phyloP scores from a whole-genome alignment of 2,329 filamentous ascomycete species.

The Colletotrichum echinochloae region DNA sequence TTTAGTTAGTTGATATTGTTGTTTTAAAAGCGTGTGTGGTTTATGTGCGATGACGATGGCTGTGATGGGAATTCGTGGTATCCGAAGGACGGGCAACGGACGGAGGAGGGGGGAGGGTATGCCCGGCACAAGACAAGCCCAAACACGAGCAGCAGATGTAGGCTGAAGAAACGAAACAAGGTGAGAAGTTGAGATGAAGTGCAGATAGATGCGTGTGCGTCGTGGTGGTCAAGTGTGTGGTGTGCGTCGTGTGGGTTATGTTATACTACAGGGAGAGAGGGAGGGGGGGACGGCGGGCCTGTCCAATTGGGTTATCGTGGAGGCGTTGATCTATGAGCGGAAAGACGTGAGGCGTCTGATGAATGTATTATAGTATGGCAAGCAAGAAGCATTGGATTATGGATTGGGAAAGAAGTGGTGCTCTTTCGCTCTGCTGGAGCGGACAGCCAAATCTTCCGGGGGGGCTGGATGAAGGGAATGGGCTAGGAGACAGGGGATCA shows the following conservation, averaged over 20 bases:
- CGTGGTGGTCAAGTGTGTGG: not conserved
- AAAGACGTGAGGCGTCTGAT: slow-evolving; percentile 41
- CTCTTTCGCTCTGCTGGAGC: slow-evolving; percentile 34
- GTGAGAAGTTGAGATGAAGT: slow-evolving; percentile 36
- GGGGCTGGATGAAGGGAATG: slow-evolving; percentile 34
- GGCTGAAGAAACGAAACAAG: slow-evolving; percentile 37
- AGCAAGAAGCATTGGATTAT: slow-evolving; percentile 40
- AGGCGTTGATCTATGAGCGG: slow-evolving; percentile 36
- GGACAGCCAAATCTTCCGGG: slow-evolving; percentile 22
- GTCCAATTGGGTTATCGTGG: slow-evolving; percentile 38
- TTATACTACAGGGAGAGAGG: slow-evolving; percentile 32
- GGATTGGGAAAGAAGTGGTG: slow-evolving; percentile 39
- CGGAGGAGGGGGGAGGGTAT: slow-evolving; percentile 10
- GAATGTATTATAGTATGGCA: slow-evolving; percentile 44
- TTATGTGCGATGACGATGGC: slow-evolving; percentile 16
- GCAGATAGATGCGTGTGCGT: slow-evolving; percentile 7
- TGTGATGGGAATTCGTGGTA: not conserved
- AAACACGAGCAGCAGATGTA: slow-evolving; percentile 18
- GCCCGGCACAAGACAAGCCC: slow-evolving; percentile 21
- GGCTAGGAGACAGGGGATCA: slow-evolving; percentile 40
- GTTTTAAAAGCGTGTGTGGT: slow-evolving; percentile 1
- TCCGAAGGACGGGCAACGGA: slow-evolving; percentile 15
- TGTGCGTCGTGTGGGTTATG: slow-evolving; percentile 25
- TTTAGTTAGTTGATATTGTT: not conserved
- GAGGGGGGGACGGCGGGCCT: slow-evolving; percentile 29